A percentile compares a stretch with the other conserved stretches of the same genome.
phyloP scores from a whole-genome alignment of 495 filamentous ascomycete species.

The Xylaria bambusicola region DNA sequence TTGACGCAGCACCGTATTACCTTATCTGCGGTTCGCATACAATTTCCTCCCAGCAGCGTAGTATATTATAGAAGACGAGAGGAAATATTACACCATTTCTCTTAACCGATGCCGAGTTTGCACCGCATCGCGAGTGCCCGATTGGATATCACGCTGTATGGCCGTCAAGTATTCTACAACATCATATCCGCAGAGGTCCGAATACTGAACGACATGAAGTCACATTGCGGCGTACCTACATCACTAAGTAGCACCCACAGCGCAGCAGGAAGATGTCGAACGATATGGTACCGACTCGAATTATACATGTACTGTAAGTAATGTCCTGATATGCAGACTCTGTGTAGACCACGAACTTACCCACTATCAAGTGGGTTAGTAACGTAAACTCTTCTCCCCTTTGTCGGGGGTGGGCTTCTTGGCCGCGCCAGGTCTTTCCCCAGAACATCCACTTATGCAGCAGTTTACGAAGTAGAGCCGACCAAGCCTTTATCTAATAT shows the following conservation, averaged over 20 bases:
- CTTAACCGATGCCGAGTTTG: constrained; percentile 1
- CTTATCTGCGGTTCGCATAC: constrained; percentile 1
- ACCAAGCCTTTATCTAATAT: constrained; percentile 9
- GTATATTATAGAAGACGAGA: not conserved
- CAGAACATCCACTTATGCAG: constrained; percentile 4
- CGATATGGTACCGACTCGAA: no score
- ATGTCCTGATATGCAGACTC: no score
- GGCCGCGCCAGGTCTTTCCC: constrained; percentile 6
- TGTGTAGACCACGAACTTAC: no score
- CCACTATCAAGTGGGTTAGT: no score
- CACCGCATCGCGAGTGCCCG: constrained; percentile 2
- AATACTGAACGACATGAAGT: not conserved
- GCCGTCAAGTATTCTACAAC: not conserved
- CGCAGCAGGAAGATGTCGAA: constrained; percentile 6
- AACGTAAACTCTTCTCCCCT: no score
- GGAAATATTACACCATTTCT: not conserved
- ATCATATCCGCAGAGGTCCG: not conserved
- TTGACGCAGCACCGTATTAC: constrained; percentile 5
- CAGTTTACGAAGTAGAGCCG: not conserved
- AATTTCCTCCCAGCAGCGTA: not conserved
- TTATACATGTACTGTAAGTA: no score
- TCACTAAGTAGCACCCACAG: not conserved
- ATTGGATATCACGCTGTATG: not conserved
- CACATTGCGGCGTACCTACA: constrained; percentile 4
- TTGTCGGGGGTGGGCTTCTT: not conserved